Base-by-base conservation (phyloP, 225 moss, liverwort and hornwort species). In the Bryum argenteum region DNA sequence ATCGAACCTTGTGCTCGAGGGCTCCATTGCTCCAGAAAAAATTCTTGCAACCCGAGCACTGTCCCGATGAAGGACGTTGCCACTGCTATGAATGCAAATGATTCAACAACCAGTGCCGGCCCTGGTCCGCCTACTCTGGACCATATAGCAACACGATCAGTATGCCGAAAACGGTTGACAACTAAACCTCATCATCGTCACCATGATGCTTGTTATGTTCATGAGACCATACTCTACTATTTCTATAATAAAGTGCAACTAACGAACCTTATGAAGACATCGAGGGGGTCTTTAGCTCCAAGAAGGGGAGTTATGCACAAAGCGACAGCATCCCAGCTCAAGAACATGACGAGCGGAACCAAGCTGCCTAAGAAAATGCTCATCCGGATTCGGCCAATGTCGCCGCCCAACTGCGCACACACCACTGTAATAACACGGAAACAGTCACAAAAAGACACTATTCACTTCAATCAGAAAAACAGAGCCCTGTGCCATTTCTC, bases 61-160 rank as follows among this genome's bases (percentile, higher is more conserved):
- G 83, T 81, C 67, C 86, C 86, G 54, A 86, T 89, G 59, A 86
- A 85, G 33, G 89, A 89, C 38, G 89, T 89, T 19, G 89, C 76
- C 54, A 89, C 70, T 24, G 86, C 86, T 17, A 89, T 66, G 39
- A 89, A 62, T 24, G 81, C 67, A 65, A 89, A 89, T 8, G 54
- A 65, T 53, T 86, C 76, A 40, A 89, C 82, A 37, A 89, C 23
- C 61, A 86, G 81, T 10, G 77, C 81, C 67, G 83, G 86, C 47
- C 83, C 86, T 56, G 86, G 69, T 65, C 81, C 89, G 24, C 83
- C 79, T 57, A 63, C 61, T 75, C 86, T 86, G 86, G 48, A 83
- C 57, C n/a, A 45, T 28, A 59, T 64, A 76, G 39, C 66, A 48
- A 60, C 20, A 79, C 33, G 23, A 63, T 69, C 42, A 79, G 65